A percentile compares a stretch with the other conserved stretches of the same genome.
phyloP scores from a whole-genome alignment of 345 rosid species.

The Arabidopsis arenosa region DNA sequence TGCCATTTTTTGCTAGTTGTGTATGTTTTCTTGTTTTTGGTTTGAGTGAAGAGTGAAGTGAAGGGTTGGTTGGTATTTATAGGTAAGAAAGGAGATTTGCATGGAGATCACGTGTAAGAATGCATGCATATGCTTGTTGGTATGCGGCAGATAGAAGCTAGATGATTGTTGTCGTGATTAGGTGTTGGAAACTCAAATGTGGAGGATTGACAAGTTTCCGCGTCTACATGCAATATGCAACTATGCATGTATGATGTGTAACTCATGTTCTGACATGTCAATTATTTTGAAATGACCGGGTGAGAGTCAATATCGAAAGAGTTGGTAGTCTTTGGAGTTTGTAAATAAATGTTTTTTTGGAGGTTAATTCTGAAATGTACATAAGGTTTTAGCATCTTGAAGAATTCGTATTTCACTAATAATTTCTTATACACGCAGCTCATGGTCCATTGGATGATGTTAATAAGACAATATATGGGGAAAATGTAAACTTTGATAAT shows the following conservation, averaged over 20 bases:
- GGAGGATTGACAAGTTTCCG: slow-evolving; percentile 38
- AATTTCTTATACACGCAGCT: not conserved
- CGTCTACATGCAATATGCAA: slow-evolving; percentile 18
- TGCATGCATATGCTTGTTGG: not conserved
- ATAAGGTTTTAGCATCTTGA: not conserved
- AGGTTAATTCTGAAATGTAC: not conserved
- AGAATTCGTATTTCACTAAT: not conserved
- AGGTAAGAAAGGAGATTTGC: not conserved
- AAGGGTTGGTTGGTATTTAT: not conserved
- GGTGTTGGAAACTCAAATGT: slow-evolving; percentile 32
- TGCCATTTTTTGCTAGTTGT: slow-evolving; percentile 13
- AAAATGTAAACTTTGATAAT: no score
- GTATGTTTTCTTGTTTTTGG: not conserved
- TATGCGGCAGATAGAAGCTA: not conserved
- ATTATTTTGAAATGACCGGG: not conserved
- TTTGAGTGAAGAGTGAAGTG: slow-evolving; percentile 7
- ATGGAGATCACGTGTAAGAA: slow-evolving; percentile 29
- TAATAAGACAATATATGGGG: not conserved
- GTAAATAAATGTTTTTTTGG: not conserved
- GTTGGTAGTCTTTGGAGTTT: not conserved
- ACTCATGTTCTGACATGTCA: slow-evolving; percentile 23
- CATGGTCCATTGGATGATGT: not conserved
- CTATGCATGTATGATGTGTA: slow-evolving; percentile 30
- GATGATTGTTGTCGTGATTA: slow-evolving; percentile 21
- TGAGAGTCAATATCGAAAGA: not conserved